Percentiles rank a stretch among this genome's conserved stretches.
Evolutionary conservation across 176 grass and related monocot genomes (phyloP).

Genomic region (Hsuehochloa calcarea): DNA sequence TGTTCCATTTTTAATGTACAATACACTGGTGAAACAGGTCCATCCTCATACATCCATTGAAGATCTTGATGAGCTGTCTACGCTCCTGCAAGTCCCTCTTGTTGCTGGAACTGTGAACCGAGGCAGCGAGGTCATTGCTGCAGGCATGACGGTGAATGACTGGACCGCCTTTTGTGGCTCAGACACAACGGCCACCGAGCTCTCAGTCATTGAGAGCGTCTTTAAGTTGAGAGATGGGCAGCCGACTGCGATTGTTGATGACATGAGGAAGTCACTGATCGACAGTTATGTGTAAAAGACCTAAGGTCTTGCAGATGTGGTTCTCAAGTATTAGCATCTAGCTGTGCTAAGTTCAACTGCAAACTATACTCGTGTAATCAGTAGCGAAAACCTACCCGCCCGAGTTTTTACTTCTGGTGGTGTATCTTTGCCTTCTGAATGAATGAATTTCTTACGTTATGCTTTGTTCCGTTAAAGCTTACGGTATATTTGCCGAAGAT

Average conservation of each 20-base stretch:
- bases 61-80: constrained; percentile 96
- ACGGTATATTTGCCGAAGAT: not conserved
- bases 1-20: not conserved
- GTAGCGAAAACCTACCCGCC: constrained; percentile 1
- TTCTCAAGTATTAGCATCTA: not conserved
- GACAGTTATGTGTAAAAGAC: constrained; percentile 78
- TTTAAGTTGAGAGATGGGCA: constrained; percentile 90
- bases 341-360: constrained; percentile 5
- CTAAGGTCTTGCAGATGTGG: not conserved
- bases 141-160: constrained; percentile 92
- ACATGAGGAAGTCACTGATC: constrained; percentile 95
- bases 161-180: constrained; percentile 97
- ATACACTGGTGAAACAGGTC: constrained; percentile 49
- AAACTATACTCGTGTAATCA: not conserved
- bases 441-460: not conserved
- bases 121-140: constrained; percentile 87
- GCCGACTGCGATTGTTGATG: constrained; percentile 65
- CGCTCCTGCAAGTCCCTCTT: constrained; percentile 91
- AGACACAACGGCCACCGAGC: constrained; percentile 88
- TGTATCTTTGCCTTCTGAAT: constrained; percentile 23
- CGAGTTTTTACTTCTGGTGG: not conserved
- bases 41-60: constrained; percentile 97
- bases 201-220: constrained; percentile 87
- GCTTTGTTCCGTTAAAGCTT: not conserved
- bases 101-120: constrained; percentile 95